Percentiles rank a stretch among this genome's conserved stretches.
phyloP scores from a whole-genome alignment of 192 early-diverging fungal genomes.

The Dissophora globulifera region DNA sequence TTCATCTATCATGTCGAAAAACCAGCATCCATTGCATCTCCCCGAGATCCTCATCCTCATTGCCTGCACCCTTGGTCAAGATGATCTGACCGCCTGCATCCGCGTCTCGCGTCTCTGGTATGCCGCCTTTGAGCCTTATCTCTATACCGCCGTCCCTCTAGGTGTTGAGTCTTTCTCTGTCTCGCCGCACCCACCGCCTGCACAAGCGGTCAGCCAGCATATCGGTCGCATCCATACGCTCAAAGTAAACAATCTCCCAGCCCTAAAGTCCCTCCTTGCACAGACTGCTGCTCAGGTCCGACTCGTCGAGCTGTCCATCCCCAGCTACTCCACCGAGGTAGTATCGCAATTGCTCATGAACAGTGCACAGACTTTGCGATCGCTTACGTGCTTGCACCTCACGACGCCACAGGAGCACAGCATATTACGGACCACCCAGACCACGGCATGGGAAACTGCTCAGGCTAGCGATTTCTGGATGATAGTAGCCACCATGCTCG shows the following conservation, averaged over 20 bases:
- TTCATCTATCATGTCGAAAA: too few species aligned
- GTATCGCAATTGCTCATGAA: too few species aligned
- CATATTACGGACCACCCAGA: too few species aligned
- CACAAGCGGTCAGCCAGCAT: background rate
- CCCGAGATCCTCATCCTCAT: slow-evolving; percentile 6
- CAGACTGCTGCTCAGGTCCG: background rate
- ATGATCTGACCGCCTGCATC: slow-evolving; percentile 1
- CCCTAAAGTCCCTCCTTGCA: too few species aligned
- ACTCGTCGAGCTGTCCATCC: background rate
- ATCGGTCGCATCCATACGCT: background rate
- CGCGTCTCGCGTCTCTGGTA: slow-evolving; percentile 6
- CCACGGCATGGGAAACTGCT: too few species aligned
- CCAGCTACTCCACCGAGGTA: background rate
- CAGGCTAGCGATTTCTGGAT: too few species aligned
- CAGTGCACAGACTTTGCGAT: too few species aligned
- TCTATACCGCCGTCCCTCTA: background rate
- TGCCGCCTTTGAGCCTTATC: background rate
- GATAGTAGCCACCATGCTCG: too few species aligned
- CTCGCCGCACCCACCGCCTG: background rate
- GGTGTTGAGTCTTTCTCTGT: background rate
- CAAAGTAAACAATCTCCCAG: background rate
- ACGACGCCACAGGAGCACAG: too few species aligned
- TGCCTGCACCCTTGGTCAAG: background rate
- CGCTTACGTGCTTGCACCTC: too few species aligned
- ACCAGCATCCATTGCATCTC: background rate